Percentiles rank a stretch among this genome's conserved stretches.
These are phyloP conservation scores for Gillenia trifoliata DNA, from an alignment of 306 rosid genomes.

Conservation along the genomic window DNA sequence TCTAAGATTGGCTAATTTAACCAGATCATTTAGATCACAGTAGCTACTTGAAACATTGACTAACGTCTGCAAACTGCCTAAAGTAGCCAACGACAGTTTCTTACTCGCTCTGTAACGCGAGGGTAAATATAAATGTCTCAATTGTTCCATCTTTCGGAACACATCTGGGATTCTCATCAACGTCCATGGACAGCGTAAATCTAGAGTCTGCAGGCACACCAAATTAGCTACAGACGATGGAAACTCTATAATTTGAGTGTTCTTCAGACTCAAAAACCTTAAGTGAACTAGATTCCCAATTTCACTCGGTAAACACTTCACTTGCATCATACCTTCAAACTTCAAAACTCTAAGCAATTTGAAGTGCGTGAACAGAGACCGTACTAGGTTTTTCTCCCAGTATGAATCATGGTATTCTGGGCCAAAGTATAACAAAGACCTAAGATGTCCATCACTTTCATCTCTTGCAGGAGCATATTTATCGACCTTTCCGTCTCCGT, in stretches of 20 bases:
- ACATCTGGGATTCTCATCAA: fast-evolving
- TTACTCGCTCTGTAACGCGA: neutral
- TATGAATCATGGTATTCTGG: fast-evolving
- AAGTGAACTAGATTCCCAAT: slow-evolving; percentile 12
- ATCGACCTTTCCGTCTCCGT: neutral
- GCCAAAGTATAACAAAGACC: neutral
- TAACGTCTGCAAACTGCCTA: slow-evolving; percentile 35
- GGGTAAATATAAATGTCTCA: slow-evolving; percentile 23
- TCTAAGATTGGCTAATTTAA: slow-evolving; percentile 30
- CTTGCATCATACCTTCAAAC: neutral
- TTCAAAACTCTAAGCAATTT: slow-evolving; percentile 4
- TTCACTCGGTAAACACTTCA: fast-evolving
- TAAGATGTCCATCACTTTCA: neutral
- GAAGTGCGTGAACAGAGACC: neutral
- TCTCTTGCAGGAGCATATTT: neutral
- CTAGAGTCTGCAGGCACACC: neutral
- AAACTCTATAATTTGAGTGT: fast-evolving
- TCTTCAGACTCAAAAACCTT: neutral
- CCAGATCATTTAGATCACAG: slow-evolving; percentile 30
- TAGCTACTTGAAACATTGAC: slow-evolving; percentile 32
- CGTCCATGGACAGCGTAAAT: neutral
- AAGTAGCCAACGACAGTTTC: slow-evolving; percentile 21
- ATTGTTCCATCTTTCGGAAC: neutral
- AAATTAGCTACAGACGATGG: slow-evolving; percentile 3
- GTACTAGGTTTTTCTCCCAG: neutral